Percentiles rank a stretch among this genome's conserved stretches.
These are phyloP conservation scores for Cupressus sempervirens DNA, from an alignment of 75 land plant genomes.

Conservation along the genomic window DNA sequence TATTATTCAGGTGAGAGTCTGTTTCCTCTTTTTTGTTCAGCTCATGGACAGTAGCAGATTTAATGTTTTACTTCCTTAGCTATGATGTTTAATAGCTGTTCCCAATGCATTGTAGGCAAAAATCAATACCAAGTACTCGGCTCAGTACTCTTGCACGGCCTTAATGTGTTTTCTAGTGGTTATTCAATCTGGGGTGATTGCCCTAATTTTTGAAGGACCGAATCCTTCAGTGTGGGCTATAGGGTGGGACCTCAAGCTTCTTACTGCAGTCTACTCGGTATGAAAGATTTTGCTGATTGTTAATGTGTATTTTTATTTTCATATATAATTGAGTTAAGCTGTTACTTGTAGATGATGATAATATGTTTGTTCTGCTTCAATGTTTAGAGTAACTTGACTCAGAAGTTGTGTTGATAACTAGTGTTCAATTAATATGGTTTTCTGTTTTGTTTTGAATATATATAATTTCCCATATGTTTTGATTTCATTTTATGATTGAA, in stretches of 20 bases:
- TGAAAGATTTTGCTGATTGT: not conserved
- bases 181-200: conserved; percentile 46
- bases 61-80: not conserved
- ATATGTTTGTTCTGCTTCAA: too few relatives aligned
- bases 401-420: too few relatives aligned
- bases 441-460: too few relatives aligned
- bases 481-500: too few relatives aligned
- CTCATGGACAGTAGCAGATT: not conserved
- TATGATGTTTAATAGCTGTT: not conserved
- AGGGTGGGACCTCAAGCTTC: conserved; percentile 39
- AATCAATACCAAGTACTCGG: conserved; percentile 21
- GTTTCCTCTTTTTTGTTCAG: not conserved
- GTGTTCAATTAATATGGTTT: too few relatives aligned
- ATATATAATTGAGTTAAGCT: too few relatives aligned
- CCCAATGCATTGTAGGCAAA: conserved; percentile 15
- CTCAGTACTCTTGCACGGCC: conserved; percentile 44
- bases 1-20: conserved; percentile 49
- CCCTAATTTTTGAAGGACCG: conserved; percentile 32
- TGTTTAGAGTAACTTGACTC: too few relatives aligned
- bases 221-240: conserved; percentile 36
- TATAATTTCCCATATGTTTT: too few relatives aligned
- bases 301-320: too few relatives aligned
- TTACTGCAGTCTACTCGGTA: conserved; percentile 43
- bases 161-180: conserved; percentile 45
- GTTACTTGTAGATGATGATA: too few relatives aligned